Conservation (phyloP, 768 basidiomycete genomes). For the Lactarius trivialis region DNA sequence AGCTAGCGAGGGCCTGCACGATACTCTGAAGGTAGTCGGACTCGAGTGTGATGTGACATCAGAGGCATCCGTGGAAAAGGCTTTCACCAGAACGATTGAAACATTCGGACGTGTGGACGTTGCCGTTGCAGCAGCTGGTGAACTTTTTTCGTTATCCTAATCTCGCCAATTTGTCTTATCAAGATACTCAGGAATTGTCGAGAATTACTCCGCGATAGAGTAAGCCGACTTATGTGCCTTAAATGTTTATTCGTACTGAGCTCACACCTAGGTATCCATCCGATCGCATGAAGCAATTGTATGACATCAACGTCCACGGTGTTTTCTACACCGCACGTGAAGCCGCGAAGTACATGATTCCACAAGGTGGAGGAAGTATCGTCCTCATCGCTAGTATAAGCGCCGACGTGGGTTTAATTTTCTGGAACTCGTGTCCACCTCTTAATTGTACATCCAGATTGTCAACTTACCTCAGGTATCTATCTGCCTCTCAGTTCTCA, state of each 20-base stretch:
- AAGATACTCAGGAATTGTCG: constrained; percentile 57
- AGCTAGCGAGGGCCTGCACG: constrained; percentile 51
- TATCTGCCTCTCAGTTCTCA: constrained; percentile 23
- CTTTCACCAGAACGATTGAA: constrained; percentile 58
- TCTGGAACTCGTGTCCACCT: constrained; percentile 11
- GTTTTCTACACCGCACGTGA: constrained; percentile 95
- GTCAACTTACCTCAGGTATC: constrained; percentile 81
- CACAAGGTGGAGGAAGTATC: constrained; percentile 72
- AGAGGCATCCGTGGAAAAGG: constrained; percentile 69
- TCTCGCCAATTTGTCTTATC: background rate
- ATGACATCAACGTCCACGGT: constrained; percentile 92
- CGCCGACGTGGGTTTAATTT: constrained; percentile 54
- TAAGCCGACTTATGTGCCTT: constrained; percentile 32
- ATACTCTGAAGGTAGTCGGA: constrained; percentile 62
- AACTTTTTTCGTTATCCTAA: constrained; percentile 23
- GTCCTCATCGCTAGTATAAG: constrained; percentile 89
- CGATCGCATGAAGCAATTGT: constrained; percentile 74
- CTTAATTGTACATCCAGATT: constrained; percentile 42
- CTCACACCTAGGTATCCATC: constrained; percentile 63
- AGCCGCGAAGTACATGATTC: constrained; percentile 88
- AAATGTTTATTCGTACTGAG: constrained; percentile 1
- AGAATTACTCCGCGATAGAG: constrained; percentile 86
- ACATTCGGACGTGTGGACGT: constrained; percentile 69
- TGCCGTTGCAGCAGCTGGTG: constrained; percentile 85
- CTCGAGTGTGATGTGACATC: constrained; percentile 84